Percentiles rank a stretch among this genome's conserved stretches.
phyloP scores from a whole-genome alignment of 1,139 yeast species.

The Pichia sp. region DNA sequence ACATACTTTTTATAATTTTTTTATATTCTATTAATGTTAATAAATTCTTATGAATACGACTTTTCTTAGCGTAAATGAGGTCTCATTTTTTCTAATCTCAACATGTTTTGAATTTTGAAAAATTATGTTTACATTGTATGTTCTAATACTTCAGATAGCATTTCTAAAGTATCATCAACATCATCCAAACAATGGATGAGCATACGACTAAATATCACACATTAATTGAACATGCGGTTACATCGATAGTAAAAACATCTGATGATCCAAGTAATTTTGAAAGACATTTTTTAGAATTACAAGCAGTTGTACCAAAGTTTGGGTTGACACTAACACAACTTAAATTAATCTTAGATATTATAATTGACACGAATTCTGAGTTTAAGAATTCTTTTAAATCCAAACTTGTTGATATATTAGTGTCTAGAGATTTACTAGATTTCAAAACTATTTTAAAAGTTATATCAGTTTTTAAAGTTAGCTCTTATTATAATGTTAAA shows the following conservation, averaged over 20 bases:
- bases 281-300: slow-evolving; percentile 4
- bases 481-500: slow-evolving; percentile 12
- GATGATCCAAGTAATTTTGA: slow-evolving; percentile 1
- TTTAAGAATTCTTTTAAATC: slow-evolving; percentile 12
- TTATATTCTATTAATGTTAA: neutral
- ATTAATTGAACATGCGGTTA: neutral
- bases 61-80: neutral
- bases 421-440: slow-evolving; percentile 21
- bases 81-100: neutral
- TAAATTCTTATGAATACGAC: neutral
- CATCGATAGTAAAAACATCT: neutral
- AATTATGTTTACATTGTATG: neutral
- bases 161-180: neutral
- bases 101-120: neutral
- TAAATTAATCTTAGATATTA: slow-evolving; percentile 17
- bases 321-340: slow-evolving; percentile 21
- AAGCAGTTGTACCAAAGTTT: slow-evolving; percentile 22
- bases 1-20: neutral
- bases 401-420: slow-evolving; percentile 16
- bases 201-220: neutral
- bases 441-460: slow-evolving; percentile 18
- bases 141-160: neutral
- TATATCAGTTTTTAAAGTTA: slow-evolving; percentile 19
- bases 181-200: slow-evolving; percentile 1
- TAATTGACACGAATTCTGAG: slow-evolving; percentile 16